Conservation (phyloP, 2,329 filamentous ascomycete genomes). For the Sodiomyces alkalinus region DNA sequence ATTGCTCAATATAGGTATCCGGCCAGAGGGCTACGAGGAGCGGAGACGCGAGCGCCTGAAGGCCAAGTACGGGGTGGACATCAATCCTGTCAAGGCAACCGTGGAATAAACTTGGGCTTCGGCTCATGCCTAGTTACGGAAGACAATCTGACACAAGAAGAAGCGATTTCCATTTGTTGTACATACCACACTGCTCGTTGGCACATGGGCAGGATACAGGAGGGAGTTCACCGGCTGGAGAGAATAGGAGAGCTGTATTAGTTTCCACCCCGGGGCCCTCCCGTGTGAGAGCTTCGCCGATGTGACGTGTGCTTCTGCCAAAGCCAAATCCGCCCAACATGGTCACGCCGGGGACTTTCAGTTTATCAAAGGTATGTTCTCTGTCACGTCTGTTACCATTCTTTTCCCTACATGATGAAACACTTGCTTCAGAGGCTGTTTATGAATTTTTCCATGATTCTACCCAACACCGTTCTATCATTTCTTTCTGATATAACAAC, state of each 20-base stretch:
- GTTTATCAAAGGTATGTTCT: constrained; percentile 11
- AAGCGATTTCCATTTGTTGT: constrained; percentile 7
- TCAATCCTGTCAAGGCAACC: constrained; percentile 47
- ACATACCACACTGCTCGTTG: constrained; percentile 8
- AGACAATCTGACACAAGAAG: constrained; percentile 1
- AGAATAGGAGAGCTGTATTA: constrained; percentile 20
- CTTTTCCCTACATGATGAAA: constrained; percentile 21
- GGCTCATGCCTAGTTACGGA: constrained; percentile 1
- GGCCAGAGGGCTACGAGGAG: constrained; percentile 71
- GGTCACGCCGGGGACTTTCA: neutral
- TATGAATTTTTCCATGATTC: constrained; percentile 26
- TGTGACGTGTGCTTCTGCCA: constrained; percentile 8
- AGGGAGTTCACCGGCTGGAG: constrained; percentile 10
- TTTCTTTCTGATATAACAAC: constrained; percentile 7
- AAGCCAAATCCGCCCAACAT: too few relatives aligned
- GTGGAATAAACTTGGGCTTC: constrained; percentile 19
- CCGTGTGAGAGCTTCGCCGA: constrained; percentile 1
- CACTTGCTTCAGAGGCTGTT: constrained; percentile 28
- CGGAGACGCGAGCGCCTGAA: constrained; percentile 66
- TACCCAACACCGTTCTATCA: constrained; percentile 18
- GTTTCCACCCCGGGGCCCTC: constrained; percentile 6
- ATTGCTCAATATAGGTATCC: constrained; percentile 44
- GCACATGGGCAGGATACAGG: constrained; percentile 5
- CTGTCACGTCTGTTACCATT: neutral
- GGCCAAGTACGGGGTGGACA: constrained; percentile 77